phyloP scores from a whole-genome alignment of 768 basidiomycete genomes.

The Tylopilus sp. region DNA sequence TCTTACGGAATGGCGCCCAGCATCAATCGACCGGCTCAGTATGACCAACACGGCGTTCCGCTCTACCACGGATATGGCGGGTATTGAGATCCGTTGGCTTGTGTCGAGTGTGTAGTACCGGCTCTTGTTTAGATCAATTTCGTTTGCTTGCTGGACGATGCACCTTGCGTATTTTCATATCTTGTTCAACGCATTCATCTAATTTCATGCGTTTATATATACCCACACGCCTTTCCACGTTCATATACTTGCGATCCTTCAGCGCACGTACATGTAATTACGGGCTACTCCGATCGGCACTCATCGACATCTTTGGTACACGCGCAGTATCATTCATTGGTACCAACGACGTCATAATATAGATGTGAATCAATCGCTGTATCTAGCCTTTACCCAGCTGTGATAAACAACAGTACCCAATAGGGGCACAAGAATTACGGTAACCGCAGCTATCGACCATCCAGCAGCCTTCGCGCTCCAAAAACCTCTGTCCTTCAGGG shows the following conservation, averaged over 20 bases:
- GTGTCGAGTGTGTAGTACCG: background rate
- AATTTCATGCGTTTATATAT: conserved; percentile 21
- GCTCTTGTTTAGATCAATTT: conserved; percentile 2
- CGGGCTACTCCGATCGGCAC: conserved; percentile 9
- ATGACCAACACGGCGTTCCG: conserved; percentile 55
- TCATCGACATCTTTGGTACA: conserved; percentile 4
- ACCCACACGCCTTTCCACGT: conserved; percentile 10
- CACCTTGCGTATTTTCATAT: conserved; percentile 7
- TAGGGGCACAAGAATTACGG: conserved; percentile 19
- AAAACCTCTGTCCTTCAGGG: background rate
- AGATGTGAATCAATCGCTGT: conserved; percentile 19
- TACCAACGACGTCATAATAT: conserved; percentile 1
- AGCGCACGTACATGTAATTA: conserved; percentile 1
- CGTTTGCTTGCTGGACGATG: conserved; percentile 33
- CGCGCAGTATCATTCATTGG: background rate
- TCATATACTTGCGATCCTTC: background rate
- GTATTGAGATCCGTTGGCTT: conserved; percentile 13
- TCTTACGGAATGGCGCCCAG: conserved; percentile 35
- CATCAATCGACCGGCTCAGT: conserved; percentile 45
- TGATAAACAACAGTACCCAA: conserved; percentile 17
- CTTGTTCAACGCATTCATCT: conserved; percentile 1
- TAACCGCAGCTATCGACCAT: conserved; percentile 8
- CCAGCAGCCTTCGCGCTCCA: conserved; percentile 5
- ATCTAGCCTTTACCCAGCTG: conserved; percentile 21
- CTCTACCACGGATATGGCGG: conserved; percentile 47